A percentile compares a stretch with the other conserved stretches of the same genome.
Conservation (phyloP, 352 stramenopile genomes). For the Pythium scleroteichum region DNA sequence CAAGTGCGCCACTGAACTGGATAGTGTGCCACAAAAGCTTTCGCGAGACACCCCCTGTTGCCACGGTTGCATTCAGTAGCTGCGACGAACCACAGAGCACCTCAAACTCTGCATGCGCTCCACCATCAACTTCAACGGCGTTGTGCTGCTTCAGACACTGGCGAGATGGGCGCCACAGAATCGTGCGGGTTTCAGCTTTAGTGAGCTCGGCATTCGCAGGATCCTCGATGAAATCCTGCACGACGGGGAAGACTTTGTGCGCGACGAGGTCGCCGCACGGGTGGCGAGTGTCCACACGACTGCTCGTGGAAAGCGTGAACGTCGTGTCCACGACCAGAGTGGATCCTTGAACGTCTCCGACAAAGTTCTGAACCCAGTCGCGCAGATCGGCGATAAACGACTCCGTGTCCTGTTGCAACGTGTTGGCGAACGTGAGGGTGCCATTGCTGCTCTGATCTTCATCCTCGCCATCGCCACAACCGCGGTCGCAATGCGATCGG, state of each 20-base stretch:
- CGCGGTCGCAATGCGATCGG: not conserved
- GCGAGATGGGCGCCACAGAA: slow-evolving; percentile 31
- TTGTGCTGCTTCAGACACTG: slow-evolving; percentile 25
- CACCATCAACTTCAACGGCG: slow-evolving; percentile 33
- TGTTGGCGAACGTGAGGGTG: slow-evolving; percentile 8
- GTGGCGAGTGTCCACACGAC: slow-evolving; percentile 12
- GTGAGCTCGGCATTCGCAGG: slow-evolving; percentile 24
- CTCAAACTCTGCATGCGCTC: slow-evolving; percentile 33
- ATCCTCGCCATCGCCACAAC: not conserved
- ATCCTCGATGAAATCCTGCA: slow-evolving; percentile 28
- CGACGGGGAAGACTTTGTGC: slow-evolving; percentile 26
- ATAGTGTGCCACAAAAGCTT: slow-evolving; percentile 29
- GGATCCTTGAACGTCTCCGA: slow-evolving; percentile 12
- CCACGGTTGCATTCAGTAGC: slow-evolving; percentile 26
- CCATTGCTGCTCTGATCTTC: not conserved
- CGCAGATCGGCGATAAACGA: slow-evolving; percentile 20
- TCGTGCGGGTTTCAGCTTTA: slow-evolving; percentile 14
- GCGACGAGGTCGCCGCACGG: slow-evolving; percentile 30
- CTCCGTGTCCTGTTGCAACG: slow-evolving; percentile 24
- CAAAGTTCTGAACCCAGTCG: slow-evolving; percentile 8
- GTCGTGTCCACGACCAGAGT: slow-evolving; percentile 15
- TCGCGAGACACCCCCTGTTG: slow-evolving; percentile 26
- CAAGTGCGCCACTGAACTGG: slow-evolving; percentile 28
- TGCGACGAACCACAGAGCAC: slow-evolving; percentile 19
- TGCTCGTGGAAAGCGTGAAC: slow-evolving; percentile 28